phyloP scores from a whole-genome alignment of 202 grass and related monocot genomes.

The Schoenoplectus tabernaemontani region DNA sequence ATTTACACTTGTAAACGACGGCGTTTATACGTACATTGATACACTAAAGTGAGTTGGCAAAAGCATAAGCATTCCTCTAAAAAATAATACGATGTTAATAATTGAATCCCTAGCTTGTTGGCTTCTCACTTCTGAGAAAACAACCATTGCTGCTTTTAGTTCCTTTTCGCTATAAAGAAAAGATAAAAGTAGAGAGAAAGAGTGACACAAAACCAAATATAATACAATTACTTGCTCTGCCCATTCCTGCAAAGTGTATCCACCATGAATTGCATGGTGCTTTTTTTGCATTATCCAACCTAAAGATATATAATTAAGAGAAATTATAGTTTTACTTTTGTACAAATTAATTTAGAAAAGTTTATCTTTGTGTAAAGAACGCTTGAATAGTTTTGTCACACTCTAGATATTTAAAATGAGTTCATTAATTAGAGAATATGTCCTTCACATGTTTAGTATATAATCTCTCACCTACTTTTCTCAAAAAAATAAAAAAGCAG shows the following conservation, averaged over 20 bases:
- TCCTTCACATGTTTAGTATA: neutral
- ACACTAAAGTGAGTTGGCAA: neutral
- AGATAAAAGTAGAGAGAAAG: neutral
- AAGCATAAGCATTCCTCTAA: neutral
- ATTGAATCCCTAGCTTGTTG: conserved; percentile 8
- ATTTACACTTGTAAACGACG: neutral
- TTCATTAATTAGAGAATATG: neutral
- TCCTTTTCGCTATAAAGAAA: conserved; percentile 14
- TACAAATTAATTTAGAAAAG: neutral
- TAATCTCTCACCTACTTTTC: too few relatives aligned
- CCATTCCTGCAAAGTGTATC: neutral
- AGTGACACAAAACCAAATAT: neutral
- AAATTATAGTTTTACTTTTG: neutral
- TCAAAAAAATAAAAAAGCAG: too few relatives aligned
- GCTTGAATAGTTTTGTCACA: neutral
- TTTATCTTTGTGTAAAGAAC: neutral
- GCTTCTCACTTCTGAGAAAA: neutral
- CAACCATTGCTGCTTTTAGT: conserved; percentile 2
- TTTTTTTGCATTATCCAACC: neutral
- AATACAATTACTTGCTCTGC: neutral
- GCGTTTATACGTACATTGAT: neutral
- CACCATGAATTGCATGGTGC: neutral
- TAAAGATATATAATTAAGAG: neutral
- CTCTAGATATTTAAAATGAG: neutral
- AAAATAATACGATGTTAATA: neutral